phyloP scores from a whole-genome alignment of 2,329 filamentous ascomycete species.

The Myotisia sp. region DNA sequence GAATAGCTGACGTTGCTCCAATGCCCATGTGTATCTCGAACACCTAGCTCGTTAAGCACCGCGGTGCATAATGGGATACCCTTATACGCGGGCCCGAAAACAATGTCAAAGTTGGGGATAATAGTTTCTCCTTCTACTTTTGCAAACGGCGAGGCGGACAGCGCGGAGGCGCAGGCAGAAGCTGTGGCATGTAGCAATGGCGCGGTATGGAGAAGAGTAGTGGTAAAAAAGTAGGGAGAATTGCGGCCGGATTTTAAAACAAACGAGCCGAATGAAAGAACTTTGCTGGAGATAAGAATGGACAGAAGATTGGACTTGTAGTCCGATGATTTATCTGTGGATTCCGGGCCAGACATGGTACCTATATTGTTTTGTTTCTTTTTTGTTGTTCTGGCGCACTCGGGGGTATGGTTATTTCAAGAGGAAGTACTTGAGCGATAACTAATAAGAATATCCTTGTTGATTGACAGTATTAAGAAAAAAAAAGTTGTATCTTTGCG shows the following conservation, averaged over 20 bases:
- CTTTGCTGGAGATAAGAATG: conserved; percentile 27
- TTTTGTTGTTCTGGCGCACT: no score
- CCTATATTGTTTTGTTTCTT: no score
- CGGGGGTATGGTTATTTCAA: no score
- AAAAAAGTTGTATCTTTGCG: no score
- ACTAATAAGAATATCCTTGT: no score
- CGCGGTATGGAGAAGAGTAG: conserved; percentile 74
- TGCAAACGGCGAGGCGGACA: conserved; percentile 13
- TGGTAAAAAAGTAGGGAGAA: conserved; percentile 97
- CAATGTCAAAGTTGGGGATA: conserved; percentile 55
- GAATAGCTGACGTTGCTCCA: conserved; percentile 65
- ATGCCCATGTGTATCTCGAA: conserved; percentile 45
- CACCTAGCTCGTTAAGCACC: conserved; percentile 59
- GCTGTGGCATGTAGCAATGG: conserved; percentile 64
- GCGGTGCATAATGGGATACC: conserved; percentile 80
- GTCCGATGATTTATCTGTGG: conserved; percentile 8
- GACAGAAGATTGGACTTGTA: conserved; percentile 28
- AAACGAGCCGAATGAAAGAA: conserved; percentile 32
- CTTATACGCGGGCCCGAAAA: conserved; percentile 95
- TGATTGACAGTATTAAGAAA: no score
- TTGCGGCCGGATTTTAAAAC: conserved; percentile 80
- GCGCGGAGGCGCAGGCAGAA: conserved; percentile 57
- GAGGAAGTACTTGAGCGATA: no score
- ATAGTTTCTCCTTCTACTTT: conserved; percentile 20
- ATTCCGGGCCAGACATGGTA: no score